Base-by-base conservation (phyloP, 805 yeast genomes). In the Candida peoriensis region DNA sequence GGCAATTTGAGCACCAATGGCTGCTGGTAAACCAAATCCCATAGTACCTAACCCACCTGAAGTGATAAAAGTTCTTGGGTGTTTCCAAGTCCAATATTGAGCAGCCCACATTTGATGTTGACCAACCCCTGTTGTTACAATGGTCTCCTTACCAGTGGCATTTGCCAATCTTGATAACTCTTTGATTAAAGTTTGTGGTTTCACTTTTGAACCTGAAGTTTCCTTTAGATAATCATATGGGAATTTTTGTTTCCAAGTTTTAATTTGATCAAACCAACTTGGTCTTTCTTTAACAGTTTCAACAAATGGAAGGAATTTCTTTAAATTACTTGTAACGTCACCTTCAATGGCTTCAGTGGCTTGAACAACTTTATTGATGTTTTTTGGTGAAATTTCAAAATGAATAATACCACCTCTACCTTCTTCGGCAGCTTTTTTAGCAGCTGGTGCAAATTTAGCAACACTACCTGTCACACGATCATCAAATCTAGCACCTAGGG, bases 71-170 rank as follows among this genome's bases (percentile, higher is more conserved):
- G 94, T 73, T 63, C 97, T 78, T 52, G 98, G 98, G 44, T 74
- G 66, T 42, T 79, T 81, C 96, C 97, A 90, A 34, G 88, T 77
- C 78, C 84, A 89, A 64, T 88, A 89, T 68, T 93, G 98, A 20
- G 97, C 97, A 24, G 97, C 94, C 98, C 98, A 90, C 98, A 90
- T 90, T 70, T 90, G 98, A 73, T 90, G 98, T 72, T 93, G 98
- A 42, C 98, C 98, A 34, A 93, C 97, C 72, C 98, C 98, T 24
- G 98, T 93, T 35, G 97, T 83, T 50, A 90, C 81, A 51, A 89
- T 76, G 39, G 86, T 88, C 50, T 84, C 89, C 55, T 76, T 84
- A 44, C 69, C 70, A 37, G 73, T 71, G 36, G 67, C 74, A 32
- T 66, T 61, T 21, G 88, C 79, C 49, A 88, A 80, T 43, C 76